Evolutionary conservation across 768 basidiomycete genomes (phyloP).

Genomic region (Mycena pura): DNA sequence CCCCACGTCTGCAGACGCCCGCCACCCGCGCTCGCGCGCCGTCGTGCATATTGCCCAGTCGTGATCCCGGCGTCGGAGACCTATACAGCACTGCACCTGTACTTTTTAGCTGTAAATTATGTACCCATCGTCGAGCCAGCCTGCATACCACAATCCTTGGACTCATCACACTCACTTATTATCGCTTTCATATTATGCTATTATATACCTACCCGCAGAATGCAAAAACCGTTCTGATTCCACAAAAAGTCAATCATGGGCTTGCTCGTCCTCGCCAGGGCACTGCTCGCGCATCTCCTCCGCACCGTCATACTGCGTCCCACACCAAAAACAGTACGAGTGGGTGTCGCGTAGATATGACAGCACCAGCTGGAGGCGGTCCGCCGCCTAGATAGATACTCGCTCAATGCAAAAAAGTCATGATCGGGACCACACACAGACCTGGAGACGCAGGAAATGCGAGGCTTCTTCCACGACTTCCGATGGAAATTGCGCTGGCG

Average conservation of each 20-base stretch:
- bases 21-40: conserved; percentile 39
- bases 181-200: conserved; percentile 15
- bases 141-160: conserved; percentile 19
- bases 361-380: conserved; percentile 71
- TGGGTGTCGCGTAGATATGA: conserved; percentile 76
- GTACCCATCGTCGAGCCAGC: neutral
- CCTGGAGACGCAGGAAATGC: conserved; percentile 71
- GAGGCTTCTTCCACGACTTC: conserved; percentile 71
- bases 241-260: conserved; percentile 64
- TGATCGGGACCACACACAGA: conserved; percentile 45
- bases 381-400: conserved; percentile 59
- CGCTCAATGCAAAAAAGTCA: conserved; percentile 22
- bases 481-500: conserved; percentile 49
- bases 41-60: conserved; percentile 36
- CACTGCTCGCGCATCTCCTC: conserved; percentile 70
- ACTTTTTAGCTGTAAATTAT: conserved; percentile 16
- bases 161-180: conserved; percentile 12
- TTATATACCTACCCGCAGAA: conserved; percentile 23
- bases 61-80: conserved; percentile 30
- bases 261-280: conserved; percentile 79
- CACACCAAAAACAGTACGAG: conserved; percentile 90
- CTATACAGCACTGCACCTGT: conserved; percentile 5
- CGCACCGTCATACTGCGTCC: conserved; percentile 68
- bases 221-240: conserved; percentile 17
- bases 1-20: conserved; percentile 40